Evolutionary conservation across 495 filamentous ascomycete species (phyloP).

Genomic region (Penicillium steckii): DNA sequence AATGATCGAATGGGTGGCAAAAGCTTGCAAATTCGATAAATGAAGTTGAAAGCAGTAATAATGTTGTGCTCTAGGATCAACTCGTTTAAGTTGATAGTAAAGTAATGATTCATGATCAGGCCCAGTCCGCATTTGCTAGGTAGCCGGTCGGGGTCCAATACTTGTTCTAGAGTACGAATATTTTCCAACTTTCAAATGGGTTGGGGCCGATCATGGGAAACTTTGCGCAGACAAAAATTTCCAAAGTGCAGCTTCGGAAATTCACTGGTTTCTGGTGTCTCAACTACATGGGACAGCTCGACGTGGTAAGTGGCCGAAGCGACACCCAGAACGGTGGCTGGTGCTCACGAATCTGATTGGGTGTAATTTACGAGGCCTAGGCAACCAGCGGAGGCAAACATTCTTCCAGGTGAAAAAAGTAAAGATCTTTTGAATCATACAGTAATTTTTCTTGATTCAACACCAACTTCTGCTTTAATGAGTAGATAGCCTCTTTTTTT

Average conservation of each 20-base stretch:
- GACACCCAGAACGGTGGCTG: background rate
- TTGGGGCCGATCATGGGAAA: background rate
- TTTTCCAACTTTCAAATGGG: background rate
- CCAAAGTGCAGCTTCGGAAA: background rate
- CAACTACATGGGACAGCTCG: background rate
- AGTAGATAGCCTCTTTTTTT: background rate
- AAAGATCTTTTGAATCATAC: background rate
- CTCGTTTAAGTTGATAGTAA: background rate
- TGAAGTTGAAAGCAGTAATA: background rate
- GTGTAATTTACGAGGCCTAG: background rate
- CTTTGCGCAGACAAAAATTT: background rate
- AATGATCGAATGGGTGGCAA: no score
- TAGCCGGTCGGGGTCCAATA: background rate
- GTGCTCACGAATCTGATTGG: background rate
- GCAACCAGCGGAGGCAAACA: background rate
- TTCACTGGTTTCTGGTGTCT: background rate
- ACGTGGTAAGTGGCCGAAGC: background rate
- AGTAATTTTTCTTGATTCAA: background rate
- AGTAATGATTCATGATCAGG: background rate
- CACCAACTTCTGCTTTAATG: background rate
- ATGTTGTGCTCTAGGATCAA: background rate
- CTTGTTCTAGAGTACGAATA: background rate
- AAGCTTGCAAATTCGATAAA: background rate
- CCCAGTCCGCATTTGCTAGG: background rate
- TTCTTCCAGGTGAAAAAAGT: background rate